Base-by-base conservation (phyloP, 768 basidiomycete species). In the Leucocoprinus leucothites region DNA sequence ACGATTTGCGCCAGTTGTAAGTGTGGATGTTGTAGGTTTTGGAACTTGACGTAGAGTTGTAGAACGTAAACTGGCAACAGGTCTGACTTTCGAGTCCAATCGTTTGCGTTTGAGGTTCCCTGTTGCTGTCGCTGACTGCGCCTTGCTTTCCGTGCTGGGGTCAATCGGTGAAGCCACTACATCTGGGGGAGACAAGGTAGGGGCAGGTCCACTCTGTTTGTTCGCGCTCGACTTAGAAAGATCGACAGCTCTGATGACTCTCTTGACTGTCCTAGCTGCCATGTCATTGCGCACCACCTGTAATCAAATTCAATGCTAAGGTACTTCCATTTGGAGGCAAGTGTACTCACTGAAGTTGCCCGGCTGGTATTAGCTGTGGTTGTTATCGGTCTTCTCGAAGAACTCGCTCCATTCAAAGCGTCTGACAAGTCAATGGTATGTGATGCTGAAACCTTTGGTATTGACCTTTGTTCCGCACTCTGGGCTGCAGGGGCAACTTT, bases 81-180 rank as follows among this genome's bases (percentile, higher is more conserved):
- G 66, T 34, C 60, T 11, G 42, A 54, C 58, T 34, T 74, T 72
- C 25, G 67, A 57, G 16, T 67, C 71, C 55, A 77, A 66, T 59
- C 54, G 25, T 49, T 79, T 80, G 34, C 77, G 73, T 59, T 80
- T 78, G 40, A 78, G 59, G 35, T 44, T 65, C 46, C 54, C 54
- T 3, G 63, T n/a, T n/a, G 14, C 14, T 11, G 38, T 58, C 9
- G 63, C 56, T 13, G 63, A 16, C 9, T 34, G 34, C 9, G 9
- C 36, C 14, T 41, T 41, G 21, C 3, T 25, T 19, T 47, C 18
- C 18, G 28, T 16, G 8, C 11, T 48, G 14, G 40, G 2, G 1
- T 49, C 40, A 14, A 24, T 28, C n/a, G 47, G 43, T n/a, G 46
- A 16, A 43, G 24, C 5, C 4, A 6, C 31, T 34, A 36, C 4